Base-by-base conservation (phyloP, 345 rosid genomes). In the Brassica carinata region DNA sequence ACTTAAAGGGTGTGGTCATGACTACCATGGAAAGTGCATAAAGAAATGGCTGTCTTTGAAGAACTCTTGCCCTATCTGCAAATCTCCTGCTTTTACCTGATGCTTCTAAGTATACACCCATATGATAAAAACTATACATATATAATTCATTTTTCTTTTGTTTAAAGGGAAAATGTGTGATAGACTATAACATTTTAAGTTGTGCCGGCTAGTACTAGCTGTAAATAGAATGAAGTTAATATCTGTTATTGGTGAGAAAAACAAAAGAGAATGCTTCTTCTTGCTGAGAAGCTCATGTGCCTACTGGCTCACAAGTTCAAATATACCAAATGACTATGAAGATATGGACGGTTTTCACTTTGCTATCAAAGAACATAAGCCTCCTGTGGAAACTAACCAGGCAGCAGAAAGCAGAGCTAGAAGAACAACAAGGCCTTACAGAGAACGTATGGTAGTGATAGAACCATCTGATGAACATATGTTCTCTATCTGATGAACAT, bases 61-160 rank as follows among this genome's bases (percentile, higher is more conserved):
- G 89, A 94, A 90, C 72, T 73, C 83, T 27, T 94, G 98, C 76
- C 98, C 97, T 17, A 87, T 94, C 36, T 94, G 98, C 92, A 94
- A 94, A 88, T 88, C 87, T 69, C 81, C 89, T 19, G 92, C 84
- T 19, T 13, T 86, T 48, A 45, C 71, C 79, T 5, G 91, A 89
- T 26, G 73, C 83, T 59, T 23, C 15, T 10, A 81, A 84, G 79
- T 71, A n/a, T n/a, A n/a, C n/a, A 69, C 33, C 31, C 30, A 23
- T 59, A 8, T 53, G 58, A 61, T 61, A 26, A 26, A 61, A 61
- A 61, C 58, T 51, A 53, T 53, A 53, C 58, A 53, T 43, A 53
- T n/a, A n/a, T 53, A 53, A 53, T 53, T 53, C 58, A 5, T 53
- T 53, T 48, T 5, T 48, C 57, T 48, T 48, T 51, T n/a, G 17